Conservation (phyloP, 2,329 filamentous ascomycete genomes). For the Talaromyces atroroseus region DNA sequence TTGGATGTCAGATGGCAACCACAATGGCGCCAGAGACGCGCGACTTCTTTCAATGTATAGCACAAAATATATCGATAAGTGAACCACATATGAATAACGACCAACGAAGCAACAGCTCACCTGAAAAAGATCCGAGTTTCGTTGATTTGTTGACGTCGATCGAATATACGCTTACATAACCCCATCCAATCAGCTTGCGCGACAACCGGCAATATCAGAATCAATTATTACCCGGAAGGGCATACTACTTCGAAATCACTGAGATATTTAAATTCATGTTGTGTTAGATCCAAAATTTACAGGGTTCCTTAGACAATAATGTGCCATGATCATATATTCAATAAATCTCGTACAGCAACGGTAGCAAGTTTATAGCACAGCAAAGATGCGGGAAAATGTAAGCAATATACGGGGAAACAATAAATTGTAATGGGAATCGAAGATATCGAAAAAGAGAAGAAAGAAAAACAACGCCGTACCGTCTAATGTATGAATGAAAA, state of each 20-base stretch:
- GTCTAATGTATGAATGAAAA: constrained; percentile 1
- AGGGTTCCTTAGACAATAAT: not conserved
- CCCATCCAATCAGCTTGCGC: not conserved
- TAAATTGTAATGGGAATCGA: not conserved
- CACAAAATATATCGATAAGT: not conserved
- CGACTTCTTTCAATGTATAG: not conserved
- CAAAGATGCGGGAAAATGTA: not conserved
- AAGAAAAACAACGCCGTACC: not conserved
- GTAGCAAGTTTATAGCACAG: not conserved
- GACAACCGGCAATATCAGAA: not conserved
- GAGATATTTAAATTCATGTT: too few species aligned
- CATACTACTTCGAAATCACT: too few species aligned
- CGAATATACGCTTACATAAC: not conserved
- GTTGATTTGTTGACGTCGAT: not conserved
- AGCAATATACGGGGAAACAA: not conserved
- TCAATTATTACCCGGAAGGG: too few species aligned
- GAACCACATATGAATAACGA: not conserved
- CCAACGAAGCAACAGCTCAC: not conserved
- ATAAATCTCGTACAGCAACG: not conserved
- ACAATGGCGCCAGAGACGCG: not conserved
- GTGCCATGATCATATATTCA: not conserved
- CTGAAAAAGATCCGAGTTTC: not conserved
- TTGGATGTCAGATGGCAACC: not conserved
- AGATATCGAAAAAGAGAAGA: not conserved
- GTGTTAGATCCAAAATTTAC: too few species aligned